These are phyloP conservation scores for Chaetoceros muelleri DNA, from an alignment of 108 stramenopile species.

Conservation along the genomic window DNA sequence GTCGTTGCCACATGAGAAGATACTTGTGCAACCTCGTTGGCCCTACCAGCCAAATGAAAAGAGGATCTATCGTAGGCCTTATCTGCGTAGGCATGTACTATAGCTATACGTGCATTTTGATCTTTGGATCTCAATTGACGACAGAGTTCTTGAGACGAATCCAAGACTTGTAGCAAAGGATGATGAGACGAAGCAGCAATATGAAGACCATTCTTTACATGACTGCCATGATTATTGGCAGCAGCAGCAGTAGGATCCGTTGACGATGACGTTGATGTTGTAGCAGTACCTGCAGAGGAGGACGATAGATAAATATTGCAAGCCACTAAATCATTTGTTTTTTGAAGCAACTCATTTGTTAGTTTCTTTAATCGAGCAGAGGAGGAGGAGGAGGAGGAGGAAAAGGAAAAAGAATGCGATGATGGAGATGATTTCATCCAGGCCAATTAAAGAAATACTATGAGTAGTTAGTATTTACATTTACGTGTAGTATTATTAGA, in stretches of 20 bases:
- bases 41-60: constrained; percentile 55
- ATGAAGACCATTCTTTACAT: too few species aligned
- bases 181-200: too few species aligned
- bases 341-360: not conserved
- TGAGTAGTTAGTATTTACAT: too few species aligned
- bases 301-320: not conserved
- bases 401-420: not conserved
- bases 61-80: constrained; percentile 73
- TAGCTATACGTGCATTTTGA: constrained; percentile 16
- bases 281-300: not conserved
- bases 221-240: too few species aligned
- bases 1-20: constrained; percentile 23
- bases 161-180: not conserved
- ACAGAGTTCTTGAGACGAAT: not conserved
- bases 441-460: too few species aligned
- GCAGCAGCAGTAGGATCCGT: too few species aligned
- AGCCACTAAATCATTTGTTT: not conserved
- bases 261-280: not conserved
- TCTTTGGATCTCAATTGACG: not conserved
- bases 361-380: not conserved
- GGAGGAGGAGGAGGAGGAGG: constrained; percentile 4
- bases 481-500: too few species aligned
- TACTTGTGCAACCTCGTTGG: constrained; percentile 32
- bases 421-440: not conserved
- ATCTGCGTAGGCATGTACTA: constrained; percentile 77